Conservation (phyloP, 164 flowering plant species). For the Magnolia sinica region DNA sequence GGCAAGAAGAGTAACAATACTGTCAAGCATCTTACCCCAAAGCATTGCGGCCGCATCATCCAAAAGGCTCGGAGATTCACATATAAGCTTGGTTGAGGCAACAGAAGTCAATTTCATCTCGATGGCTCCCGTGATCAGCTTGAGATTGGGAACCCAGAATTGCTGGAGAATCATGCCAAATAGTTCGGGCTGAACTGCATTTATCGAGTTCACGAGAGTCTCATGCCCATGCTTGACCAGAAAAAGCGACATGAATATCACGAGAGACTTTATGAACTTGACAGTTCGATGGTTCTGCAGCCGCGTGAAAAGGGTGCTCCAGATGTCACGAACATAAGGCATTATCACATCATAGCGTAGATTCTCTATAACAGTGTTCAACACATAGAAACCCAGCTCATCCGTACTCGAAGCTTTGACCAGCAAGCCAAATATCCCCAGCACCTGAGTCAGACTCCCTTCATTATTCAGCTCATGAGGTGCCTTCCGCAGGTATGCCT, state of each 20-base stretch:
- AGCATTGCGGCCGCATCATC: constrained; percentile 46
- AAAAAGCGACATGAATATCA: constrained; percentile 90
- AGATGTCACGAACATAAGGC: constrained; percentile 54
- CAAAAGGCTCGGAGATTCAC: constrained; percentile 67
- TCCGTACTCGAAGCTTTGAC: constrained; percentile 56
- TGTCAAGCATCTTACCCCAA: constrained; percentile 88
- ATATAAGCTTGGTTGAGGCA: constrained; percentile 76
- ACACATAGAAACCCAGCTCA: constrained; percentile 89
- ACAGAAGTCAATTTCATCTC: constrained; percentile 81
- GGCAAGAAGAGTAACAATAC: constrained; percentile 79
- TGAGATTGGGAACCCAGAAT: constrained; percentile 90
- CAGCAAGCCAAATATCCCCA: constrained; percentile 75
- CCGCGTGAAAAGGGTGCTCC: constrained; percentile 57
- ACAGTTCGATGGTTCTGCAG: constrained; percentile 45
- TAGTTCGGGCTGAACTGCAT: constrained; percentile 59
- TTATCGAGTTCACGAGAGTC: constrained; percentile 60
- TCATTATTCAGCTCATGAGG: constrained; percentile 70
- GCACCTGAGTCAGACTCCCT: constrained; percentile 60
- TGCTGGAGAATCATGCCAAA: constrained; percentile 61
- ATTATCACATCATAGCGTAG: constrained; percentile 67
- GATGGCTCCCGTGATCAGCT: constrained; percentile 59
- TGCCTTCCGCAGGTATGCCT: constrained; percentile 88
- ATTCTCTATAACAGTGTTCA: constrained; percentile 82
- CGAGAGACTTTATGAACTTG: constrained; percentile 66
- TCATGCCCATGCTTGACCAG: constrained; percentile 70